Evolutionary conservation across 2,329 filamentous ascomycete genomes (phyloP).

Genomic region (Alternaria sp.): DNA sequence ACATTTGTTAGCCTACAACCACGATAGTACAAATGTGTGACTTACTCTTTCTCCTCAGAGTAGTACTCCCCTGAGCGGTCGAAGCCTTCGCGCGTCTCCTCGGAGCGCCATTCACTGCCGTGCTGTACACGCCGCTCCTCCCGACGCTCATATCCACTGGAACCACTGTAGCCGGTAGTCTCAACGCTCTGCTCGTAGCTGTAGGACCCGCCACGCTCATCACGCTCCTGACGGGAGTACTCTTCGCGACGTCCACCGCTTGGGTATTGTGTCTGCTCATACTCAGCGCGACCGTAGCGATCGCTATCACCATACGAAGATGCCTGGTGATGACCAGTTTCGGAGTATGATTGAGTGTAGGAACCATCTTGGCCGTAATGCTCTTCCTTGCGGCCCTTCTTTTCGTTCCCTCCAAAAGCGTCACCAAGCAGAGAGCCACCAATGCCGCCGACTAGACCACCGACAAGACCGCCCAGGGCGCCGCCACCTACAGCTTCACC

Average conservation of each 20-base stretch:
- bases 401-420: conserved; percentile 63
- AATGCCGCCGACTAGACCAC: conserved; percentile 67
- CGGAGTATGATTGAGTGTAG: conserved; percentile 67
- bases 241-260: conserved; percentile 66
- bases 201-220: conserved; percentile 56
- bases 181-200: conserved; percentile 68
- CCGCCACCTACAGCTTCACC: conserved; percentile 70
- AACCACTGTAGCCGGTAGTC: conserved; percentile 56
- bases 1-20: conserved; percentile 18
- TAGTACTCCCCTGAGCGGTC: conserved; percentile 52
- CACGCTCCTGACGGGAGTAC: conserved; percentile 68
- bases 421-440: conserved; percentile 70
- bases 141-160: conserved; percentile 66
- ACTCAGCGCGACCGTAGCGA: conserved; percentile 68
- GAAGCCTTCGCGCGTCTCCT: conserved; percentile 48
- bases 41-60: conserved; percentile 52
- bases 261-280: conserved; percentile 65
- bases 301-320: conserved; percentile 49
- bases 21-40: not conserved
- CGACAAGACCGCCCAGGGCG: conserved; percentile 74
- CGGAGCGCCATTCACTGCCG: conserved; percentile 51
- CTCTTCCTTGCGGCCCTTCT: conserved; percentile 62
- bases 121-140: conserved; percentile 63
- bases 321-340: conserved; percentile 64
- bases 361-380: conserved; percentile 67